These are phyloP conservation scores for Phytophthora sansomeana DNA, from an alignment of 352 stramenopile species.

Conservation along the genomic window DNA sequence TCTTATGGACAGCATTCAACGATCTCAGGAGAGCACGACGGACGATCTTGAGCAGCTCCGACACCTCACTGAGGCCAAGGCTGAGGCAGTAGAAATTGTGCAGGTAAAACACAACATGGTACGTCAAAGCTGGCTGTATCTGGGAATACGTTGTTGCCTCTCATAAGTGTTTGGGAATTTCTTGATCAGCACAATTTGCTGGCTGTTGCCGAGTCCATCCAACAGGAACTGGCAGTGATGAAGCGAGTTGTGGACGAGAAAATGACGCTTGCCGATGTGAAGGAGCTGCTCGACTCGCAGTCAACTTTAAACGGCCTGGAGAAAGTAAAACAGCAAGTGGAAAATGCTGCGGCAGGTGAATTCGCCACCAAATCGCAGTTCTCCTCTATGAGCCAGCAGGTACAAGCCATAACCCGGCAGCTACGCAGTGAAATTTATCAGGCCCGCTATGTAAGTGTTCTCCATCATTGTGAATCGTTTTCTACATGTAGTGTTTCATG, in stretches of 20 bases:
- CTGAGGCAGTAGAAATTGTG: conserved; percentile 31
- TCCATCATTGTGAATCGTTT: neutral
- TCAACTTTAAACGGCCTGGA: conserved; percentile 36
- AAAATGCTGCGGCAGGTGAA: conserved; percentile 37
- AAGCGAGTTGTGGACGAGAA: conserved; percentile 41
- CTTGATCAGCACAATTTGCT: conserved; percentile 47
- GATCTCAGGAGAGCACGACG: conserved; percentile 33
- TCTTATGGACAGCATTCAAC: conserved; percentile 40
- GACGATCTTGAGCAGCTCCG: conserved; percentile 36
- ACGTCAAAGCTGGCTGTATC: neutral
- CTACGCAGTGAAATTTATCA: conserved; percentile 78
- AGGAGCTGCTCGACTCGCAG: conserved; percentile 40
- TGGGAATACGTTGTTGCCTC: neutral
- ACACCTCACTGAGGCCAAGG: conserved; percentile 26
- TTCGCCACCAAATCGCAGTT: conserved; percentile 43
- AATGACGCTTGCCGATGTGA: conserved; percentile 43
- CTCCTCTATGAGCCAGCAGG: conserved; percentile 41
- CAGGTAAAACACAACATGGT: conserved; percentile 61
- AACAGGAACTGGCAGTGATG: conserved; percentile 43
- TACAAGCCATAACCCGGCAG: conserved; percentile 56
- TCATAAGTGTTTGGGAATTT: conserved; percentile 7
- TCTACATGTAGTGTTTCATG: neutral
- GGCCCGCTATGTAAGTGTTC: conserved; percentile 68
- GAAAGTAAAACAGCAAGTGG: conserved; percentile 31
- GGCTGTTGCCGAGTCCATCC: conserved; percentile 53